Evolutionary conservation across 139 green algal species (phyloP).

Genomic region (Pseudopediastrum boryanum): DNA sequence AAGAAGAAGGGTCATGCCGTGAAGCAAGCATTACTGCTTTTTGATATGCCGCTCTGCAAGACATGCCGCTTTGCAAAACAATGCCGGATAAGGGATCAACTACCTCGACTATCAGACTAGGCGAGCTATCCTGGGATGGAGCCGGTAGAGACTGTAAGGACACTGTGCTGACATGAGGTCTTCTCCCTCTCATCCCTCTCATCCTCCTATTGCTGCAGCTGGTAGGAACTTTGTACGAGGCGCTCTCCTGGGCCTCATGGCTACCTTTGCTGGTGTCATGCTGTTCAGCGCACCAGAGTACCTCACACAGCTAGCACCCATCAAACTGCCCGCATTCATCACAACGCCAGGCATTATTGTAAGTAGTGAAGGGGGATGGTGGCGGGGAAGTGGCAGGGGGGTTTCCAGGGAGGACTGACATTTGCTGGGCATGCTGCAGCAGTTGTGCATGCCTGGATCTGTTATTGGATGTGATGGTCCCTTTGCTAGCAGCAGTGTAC

Average conservation of each 20-base stretch:
- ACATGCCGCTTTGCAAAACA: no score
- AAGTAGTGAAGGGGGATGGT: not conserved
- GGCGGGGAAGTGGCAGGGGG: not conserved
- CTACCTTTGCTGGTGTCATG: slow-evolving; percentile 56
- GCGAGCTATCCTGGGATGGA: no score
- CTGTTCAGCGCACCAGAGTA: slow-evolving; percentile 52
- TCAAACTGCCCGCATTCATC: slow-evolving; percentile 39
- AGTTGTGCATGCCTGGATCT: not conserved
- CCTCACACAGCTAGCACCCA: slow-evolving; percentile 20
- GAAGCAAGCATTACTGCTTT: no score
- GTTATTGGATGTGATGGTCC: not conserved
- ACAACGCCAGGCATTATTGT: slow-evolving; percentile 36
- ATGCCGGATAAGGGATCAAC: no score
- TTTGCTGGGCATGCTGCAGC: not conserved
- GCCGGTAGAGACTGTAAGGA: no score
- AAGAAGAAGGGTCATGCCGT: no score
- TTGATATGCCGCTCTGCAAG: no score
- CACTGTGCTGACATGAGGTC: no score
- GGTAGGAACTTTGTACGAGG: slow-evolving; percentile 64
- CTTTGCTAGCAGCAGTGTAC: not conserved
- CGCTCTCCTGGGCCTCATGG: slow-evolving; percentile 54
- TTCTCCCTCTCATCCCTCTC: not conserved
- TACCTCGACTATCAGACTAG: no score
- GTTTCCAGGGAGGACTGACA: not conserved
- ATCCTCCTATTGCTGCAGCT: slow-evolving; percentile 33